Conservation (phyloP, 2,329 filamentous ascomycete genomes). For the Hansfordia pulvinata region DNA sequence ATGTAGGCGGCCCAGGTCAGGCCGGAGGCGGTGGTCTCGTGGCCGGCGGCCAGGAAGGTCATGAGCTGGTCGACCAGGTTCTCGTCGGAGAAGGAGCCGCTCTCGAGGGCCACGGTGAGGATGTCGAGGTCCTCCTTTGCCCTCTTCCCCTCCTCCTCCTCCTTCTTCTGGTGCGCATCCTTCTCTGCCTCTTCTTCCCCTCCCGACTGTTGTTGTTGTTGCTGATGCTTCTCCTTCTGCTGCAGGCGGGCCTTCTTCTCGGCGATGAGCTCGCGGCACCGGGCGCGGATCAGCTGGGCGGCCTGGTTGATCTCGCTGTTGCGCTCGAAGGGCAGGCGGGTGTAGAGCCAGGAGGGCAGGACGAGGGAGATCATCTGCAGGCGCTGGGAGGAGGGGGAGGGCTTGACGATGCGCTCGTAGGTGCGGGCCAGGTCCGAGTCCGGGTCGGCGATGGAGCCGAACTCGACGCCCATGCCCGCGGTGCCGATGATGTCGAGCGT, state of each 20-base stretch:
- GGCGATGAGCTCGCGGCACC: slow-evolving; percentile 55
- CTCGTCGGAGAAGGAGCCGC: slow-evolving; percentile 22
- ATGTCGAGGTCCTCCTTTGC: slow-evolving; percentile 23
- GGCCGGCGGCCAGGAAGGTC: slow-evolving; percentile 28
- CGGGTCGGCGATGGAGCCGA: slow-evolving; percentile 49
- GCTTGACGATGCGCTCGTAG: slow-evolving; percentile 42
- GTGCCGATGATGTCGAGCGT: slow-evolving; percentile 66
- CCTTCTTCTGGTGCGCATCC: slow-evolving; percentile 56
- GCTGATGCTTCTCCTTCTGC: too few species aligned
- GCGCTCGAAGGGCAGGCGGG: slow-evolving; percentile 51
- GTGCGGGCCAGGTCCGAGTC: slow-evolving; percentile 42
- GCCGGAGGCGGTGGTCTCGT: slow-evolving; percentile 27
- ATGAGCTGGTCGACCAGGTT: slow-evolving; percentile 24
- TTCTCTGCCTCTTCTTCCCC: slow-evolving; percentile 11
- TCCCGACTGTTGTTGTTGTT: too few species aligned
- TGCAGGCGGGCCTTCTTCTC: slow-evolving; percentile 39
- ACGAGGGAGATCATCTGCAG: slow-evolving; percentile 47
- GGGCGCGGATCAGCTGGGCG: slow-evolving; percentile 43
- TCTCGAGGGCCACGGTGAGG: slow-evolving; percentile 21
- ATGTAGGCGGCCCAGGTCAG: slow-evolving; percentile 27
- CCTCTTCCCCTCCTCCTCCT: slow-evolving; percentile 32
- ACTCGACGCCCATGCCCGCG: slow-evolving; percentile 59
- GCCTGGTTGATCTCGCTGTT: slow-evolving; percentile 52
- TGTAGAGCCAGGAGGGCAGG: slow-evolving; percentile 48
- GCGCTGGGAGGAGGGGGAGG: slow-evolving; percentile 34